Evolutionary conservation across 1,139 yeast genomes (phyloP), one percentile per base, ranked within the genome.

Genomic region (Debaryomyces subglobosus): DNA sequence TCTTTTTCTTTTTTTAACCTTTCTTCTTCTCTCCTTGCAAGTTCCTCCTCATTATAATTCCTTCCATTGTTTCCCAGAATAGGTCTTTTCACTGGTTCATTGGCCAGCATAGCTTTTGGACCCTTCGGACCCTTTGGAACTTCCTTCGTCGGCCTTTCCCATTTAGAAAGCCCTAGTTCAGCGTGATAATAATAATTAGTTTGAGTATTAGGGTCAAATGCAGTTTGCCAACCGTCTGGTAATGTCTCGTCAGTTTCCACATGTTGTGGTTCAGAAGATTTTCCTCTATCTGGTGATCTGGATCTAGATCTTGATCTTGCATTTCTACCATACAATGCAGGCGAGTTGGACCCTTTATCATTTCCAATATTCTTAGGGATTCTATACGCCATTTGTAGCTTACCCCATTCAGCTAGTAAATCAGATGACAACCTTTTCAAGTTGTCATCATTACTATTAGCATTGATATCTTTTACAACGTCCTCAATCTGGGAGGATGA

Each of bases 331-430:
- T 58, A 63, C n/a, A 47, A 30, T 18, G 55, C 51, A 13, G 54
- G 52, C 5, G 49, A 47, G 18, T 46, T 43, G 18, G 41, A 44
- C 13, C 37, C 49, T 10, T 38, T 47, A 9, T 59, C 54, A 18
- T 50, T 49, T 8, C 49, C 44, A 15, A 47, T 35, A 38, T 60
- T 57, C 51, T 87, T 85, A 0, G 94, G 94, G 44, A 94, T 94
- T 49, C 96, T 80, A 61, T 86, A 89, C 6, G 94, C 95, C 81
- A 89, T 84, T 61, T 88, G 85, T 53, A 90, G 78, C 30, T 72
- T 72, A 39, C 85, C 74, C 98, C 98, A 94, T 53, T 78, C 85
- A 1, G 74, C 71, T 23, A 89, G 61, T 42, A 94, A 68, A 8
- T 67, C 63, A 6, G 65, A 53, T 2, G 87, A 78, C 37, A 75